Base-by-base conservation (phyloP, 441 rosid genomes). In the Gossypium lobatum region DNA sequence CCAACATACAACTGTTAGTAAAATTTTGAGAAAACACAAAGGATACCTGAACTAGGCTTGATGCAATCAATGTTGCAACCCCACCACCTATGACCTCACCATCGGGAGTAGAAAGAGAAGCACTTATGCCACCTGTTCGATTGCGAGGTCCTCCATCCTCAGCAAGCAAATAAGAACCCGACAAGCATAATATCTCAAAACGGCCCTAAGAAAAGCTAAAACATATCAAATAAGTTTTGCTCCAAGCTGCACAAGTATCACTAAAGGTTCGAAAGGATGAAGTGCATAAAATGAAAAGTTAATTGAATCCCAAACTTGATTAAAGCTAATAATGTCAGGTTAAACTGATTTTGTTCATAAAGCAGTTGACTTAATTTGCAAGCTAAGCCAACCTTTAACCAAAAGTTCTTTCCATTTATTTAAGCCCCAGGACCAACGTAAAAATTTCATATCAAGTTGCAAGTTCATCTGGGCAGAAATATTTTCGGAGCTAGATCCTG, bases 11-110 rank as follows among this genome's bases (percentile, higher is more conserved):
- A n/a, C 39, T 6, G n/a, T 0, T 13, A 25, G 13, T 31, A 73
- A 46, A 71, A 62, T 46, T 63, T 3, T 65, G 25, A 76, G 66
- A 26, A 74, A 74, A 34, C 66, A 45, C 62, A 72, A 77, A 75
- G 8, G 58, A 70, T 77, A 96, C 99, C 99, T 93, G 97, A 73
- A 92, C 92, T 2, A 88, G 89, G 83, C 88, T 83, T 53, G 93
- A 89, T 60, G 99, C 97, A 20, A 87, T 86, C 73, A 96, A 94
- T 83, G 84, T 80, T 71, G 85, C 96, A 59, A 91, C 88, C 18
- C 93, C 95, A 59, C 99, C 99, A 52, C 99, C 99, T 70, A 96
- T 69, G 26, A 96, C 97, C 23, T 86, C 93, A 55, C 99, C 97
- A 69, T 96, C 97, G 0, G 98, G 91, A 81, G 92, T 91, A 28